A percentile compares a stretch with the other conserved stretches of the same genome.
Evolutionary conservation across 1,284 basidiomycete genomes (phyloP).

Genomic region (Crucibulum cyathiforme): DNA sequence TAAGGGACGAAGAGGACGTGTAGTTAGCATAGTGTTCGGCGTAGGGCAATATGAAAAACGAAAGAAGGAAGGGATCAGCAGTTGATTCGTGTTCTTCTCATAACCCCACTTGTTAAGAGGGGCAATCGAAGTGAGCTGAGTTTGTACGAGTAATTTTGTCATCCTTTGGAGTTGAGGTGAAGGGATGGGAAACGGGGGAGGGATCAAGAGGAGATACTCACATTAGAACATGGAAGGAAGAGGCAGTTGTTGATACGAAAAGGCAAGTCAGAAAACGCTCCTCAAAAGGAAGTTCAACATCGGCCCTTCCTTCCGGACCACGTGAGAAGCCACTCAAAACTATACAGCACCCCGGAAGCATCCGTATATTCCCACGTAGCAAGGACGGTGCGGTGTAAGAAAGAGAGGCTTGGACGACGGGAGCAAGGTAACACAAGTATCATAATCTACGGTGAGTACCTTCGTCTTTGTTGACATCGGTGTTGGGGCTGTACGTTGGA

Average conservation of each 20-base stretch:
- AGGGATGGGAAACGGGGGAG: slow-evolving; percentile 3
- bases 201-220: slow-evolving; percentile 10
- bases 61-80: slow-evolving; percentile 40
- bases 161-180: slow-evolving; percentile 37
- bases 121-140: slow-evolving; percentile 71
- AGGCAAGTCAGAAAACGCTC: neutral
- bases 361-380: slow-evolving; percentile 32
- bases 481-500: slow-evolving; percentile 15
- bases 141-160: slow-evolving; percentile 52
- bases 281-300: neutral
- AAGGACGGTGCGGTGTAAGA: neutral
- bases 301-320: neutral
- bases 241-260: slow-evolving; percentile 35
- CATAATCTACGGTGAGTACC: slow-evolving; percentile 32
- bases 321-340: neutral
- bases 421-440: slow-evolving; percentile 17
- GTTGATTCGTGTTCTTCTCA: slow-evolving; percentile 57
- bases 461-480: slow-evolving; percentile 13
- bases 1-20: no score
- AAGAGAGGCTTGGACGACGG: no score
- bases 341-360: neutral
- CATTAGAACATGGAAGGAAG: slow-evolving; percentile 3
- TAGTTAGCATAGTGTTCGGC: no score
- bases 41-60: neutral
- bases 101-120: slow-evolving; percentile 30